These are phyloP conservation scores for Vigna hirtella DNA, from an alignment of 306 rosid genomes.

Conservation along the genomic window DNA sequence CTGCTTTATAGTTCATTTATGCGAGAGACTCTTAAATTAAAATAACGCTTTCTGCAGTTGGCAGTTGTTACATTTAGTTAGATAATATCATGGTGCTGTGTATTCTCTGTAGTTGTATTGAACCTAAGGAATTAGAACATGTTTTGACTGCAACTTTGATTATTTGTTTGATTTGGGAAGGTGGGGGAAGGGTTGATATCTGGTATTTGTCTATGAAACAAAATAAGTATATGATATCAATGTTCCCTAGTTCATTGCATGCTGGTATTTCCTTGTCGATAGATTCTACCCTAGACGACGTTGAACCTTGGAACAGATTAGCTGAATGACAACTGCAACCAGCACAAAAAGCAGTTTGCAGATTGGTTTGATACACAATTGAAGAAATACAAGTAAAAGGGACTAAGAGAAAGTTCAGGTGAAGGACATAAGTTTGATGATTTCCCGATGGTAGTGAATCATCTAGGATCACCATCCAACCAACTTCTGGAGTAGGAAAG, in stretches of 20 bases:
- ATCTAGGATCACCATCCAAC: not conserved
- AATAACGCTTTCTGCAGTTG: not conserved
- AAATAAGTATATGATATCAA: not conserved
- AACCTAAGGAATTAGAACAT: constrained; percentile 20
- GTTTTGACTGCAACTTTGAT: not conserved
- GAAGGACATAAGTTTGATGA: constrained; percentile 7
- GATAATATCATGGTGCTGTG: not conserved
- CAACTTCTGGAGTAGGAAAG: constrained; percentile 3
- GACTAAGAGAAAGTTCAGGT: not conserved
- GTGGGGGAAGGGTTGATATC: not conserved
- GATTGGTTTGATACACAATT: constrained; percentile 9
- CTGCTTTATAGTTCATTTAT: constrained; percentile 11
- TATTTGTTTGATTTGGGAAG: not conserved
- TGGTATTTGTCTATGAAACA: not conserved
- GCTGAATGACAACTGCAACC: not conserved
- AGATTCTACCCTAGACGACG: constrained; percentile 19
- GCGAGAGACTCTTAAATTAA: constrained; percentile 3
- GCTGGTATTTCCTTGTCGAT: constrained; percentile 3
- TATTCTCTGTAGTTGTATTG: constrained; percentile 15
- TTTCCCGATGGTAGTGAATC: not conserved
- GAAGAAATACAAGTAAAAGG: not conserved
- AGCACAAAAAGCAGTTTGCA: constrained; percentile 12
- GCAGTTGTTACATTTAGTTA: not conserved
- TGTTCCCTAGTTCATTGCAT: not conserved
- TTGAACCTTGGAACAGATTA: not conserved